phyloP scores from a whole-genome alignment of 805 yeast genomes.

The Tetrapisispora phaffii region DNA sequence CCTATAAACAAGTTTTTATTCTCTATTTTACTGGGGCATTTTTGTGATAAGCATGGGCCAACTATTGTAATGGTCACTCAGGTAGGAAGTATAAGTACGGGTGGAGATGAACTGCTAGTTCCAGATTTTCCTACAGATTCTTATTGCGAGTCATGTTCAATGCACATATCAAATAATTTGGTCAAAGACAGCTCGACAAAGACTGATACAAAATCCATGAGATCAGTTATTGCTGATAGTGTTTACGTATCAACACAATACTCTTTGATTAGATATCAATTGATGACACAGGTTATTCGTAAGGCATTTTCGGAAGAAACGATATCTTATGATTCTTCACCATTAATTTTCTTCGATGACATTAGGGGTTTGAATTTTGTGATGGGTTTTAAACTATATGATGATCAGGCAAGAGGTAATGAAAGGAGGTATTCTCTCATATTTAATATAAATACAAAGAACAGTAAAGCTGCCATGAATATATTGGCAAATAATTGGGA shows the following conservation, averaged over 20 bases:
- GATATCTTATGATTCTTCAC: constrained; percentile 45
- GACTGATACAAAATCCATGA: constrained; percentile 24
- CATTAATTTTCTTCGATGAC: constrained; percentile 56
- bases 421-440: constrained; percentile 58
- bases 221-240: constrained; percentile 17
- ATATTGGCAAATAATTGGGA: constrained; percentile 46
- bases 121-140: constrained; percentile 37
- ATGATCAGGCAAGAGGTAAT: constrained; percentile 61
- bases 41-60: constrained; percentile 75
- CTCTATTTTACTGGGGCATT: constrained; percentile 47
- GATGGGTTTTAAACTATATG: constrained; percentile 51
- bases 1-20: constrained; percentile 3
- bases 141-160: constrained; percentile 52
- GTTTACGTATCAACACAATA: constrained; percentile 49
- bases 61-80: constrained; percentile 57
- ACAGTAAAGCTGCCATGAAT: constrained; percentile 23
- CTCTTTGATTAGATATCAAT: constrained; percentile 44
- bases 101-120: constrained; percentile 24
- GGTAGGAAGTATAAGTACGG: constrained; percentile 13
- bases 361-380: constrained; percentile 50
- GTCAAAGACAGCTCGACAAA: not conserved
- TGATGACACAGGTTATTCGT: constrained; percentile 51
- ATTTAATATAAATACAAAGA: constrained; percentile 46
- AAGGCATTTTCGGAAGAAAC: constrained; percentile 61
- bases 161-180: constrained; percentile 37